Conservation (phyloP, 1,284 basidiomycete species). For the Kwoniella shivajii region DNA sequence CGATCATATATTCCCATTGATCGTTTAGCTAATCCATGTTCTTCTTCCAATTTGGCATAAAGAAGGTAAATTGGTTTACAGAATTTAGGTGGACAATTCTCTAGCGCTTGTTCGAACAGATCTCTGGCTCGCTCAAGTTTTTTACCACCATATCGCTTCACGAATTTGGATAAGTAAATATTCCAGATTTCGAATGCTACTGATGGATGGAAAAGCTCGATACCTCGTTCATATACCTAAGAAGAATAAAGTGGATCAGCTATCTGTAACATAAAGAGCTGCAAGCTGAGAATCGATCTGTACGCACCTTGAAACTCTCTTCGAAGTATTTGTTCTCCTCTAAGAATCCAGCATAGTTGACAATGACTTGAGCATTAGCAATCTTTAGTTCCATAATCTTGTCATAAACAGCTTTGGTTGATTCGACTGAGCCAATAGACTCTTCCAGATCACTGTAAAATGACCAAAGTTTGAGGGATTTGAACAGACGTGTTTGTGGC, state of each 20-base stretch:
- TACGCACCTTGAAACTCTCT: slow-evolving; percentile 87
- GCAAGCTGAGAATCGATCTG: slow-evolving; percentile 11
- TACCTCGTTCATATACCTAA: slow-evolving; percentile 92
- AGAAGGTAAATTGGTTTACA: slow-evolving; percentile 94
- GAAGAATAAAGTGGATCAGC: not conserved
- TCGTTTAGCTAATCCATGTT: slow-evolving; percentile 89
- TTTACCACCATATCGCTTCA: slow-evolving; percentile 91
- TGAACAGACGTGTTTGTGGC: slow-evolving; percentile 89
- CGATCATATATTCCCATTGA: slow-evolving; percentile 96
- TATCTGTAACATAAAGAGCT: not conserved
- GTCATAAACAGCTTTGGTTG: slow-evolving; percentile 91
- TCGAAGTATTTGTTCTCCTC: slow-evolving; percentile 99
- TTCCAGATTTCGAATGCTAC: slow-evolving; percentile 99
- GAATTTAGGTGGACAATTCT: slow-evolving; percentile 91
- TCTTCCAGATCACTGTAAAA: slow-evolving; percentile 98
- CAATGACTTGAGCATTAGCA: slow-evolving; percentile 96
- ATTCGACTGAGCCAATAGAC: slow-evolving; percentile 90
- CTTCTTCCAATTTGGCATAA: slow-evolving; percentile 94
- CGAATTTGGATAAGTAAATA: slow-evolving; percentile 95
- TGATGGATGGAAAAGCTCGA: slow-evolving; percentile 96
- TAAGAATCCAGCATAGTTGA: slow-evolving; percentile 96
- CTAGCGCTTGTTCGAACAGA: slow-evolving; percentile 95
- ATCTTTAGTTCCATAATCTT: slow-evolving; percentile 96
- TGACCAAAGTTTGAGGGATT: slow-evolving; percentile 97
- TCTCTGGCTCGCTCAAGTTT: slow-evolving; percentile 95